Base-by-base conservation (phyloP, 352 stramenopile genomes). In the Globisporangium spiculum region DNA sequence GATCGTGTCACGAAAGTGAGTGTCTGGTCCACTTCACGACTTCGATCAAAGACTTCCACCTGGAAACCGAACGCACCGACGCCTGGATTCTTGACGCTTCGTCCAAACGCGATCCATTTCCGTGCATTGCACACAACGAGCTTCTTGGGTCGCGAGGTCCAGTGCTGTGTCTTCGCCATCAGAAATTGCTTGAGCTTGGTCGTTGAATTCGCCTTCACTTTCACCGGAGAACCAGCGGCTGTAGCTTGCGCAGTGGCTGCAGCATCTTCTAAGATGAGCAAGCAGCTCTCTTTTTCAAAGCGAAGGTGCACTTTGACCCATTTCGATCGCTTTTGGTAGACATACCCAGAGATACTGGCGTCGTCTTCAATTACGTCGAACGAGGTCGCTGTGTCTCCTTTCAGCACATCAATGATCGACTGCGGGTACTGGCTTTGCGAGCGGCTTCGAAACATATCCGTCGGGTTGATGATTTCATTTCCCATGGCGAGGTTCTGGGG, bases 101-200 rank as follows among this genome's bases (percentile, higher is more conserved):
- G 71, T 5, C 83, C 83, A 50, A 92, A 94, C 20, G 81, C 81
- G 48, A 94, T 94, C 84, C 84, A 94, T 63, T 90, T 84, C 18
- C 83, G 73, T 3, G 82, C 81, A 20, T 90, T 91, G 66, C 81
- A 93, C 14, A 91, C 86, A 0, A 94, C 83, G 27, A 90, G 70
- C 56, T 80, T 89, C 60, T 85, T 86, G 4, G 80, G 78, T 5
- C 84, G 75, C 32, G 71, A 75, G 8, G 71, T 83, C 83, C 84
- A 91, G 14, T 79, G 76, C 60, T 86, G 79, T 27, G 80, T 89
- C 50, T 83, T 80, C 20, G 80, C 69, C 65, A 81, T 79, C 46
- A 88, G 75, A 27, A 91, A 82, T 58, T 91, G 81, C 57, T 93
- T 91, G 14, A 90, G 56, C 30, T 85, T 85, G 4, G 70, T 78